Percentiles rank a stretch among this genome's conserved stretches.
phyloP scores from a whole-genome alignment of 441 rosid species.

The Erodium trifolium region DNA sequence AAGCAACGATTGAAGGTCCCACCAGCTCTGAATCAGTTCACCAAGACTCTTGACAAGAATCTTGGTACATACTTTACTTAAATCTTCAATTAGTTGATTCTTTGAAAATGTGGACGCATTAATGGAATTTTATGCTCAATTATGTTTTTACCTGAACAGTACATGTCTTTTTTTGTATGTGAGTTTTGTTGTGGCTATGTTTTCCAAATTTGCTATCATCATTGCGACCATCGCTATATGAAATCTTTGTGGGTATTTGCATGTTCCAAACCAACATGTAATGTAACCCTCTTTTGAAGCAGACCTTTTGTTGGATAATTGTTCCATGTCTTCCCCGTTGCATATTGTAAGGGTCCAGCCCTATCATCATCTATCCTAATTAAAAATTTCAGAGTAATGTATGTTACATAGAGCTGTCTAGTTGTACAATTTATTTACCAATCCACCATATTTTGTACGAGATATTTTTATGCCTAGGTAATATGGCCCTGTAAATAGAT shows the following conservation, averaged over 20 bases:
- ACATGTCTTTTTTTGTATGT: not conserved
- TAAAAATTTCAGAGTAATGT: no score
- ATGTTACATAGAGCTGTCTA: not conserved
- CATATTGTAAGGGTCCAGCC: not conserved
- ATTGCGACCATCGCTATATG: not conserved
- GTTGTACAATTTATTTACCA: not conserved
- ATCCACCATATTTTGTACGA: not conserved
- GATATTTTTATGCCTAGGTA: not conserved
- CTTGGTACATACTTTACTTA: slow-evolving; percentile 37
- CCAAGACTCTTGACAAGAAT: slow-evolving; percentile 88
- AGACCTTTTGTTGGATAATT: not conserved
- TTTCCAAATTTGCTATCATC: not conserved
- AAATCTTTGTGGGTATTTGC: no score
- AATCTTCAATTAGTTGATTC: no score
- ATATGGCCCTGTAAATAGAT: not conserved
- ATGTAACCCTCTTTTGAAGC: not conserved
- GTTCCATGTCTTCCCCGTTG: not conserved
- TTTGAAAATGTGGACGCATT: not conserved
- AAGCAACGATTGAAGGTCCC: slow-evolving; percentile 90
- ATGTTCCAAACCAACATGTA: not conserved
- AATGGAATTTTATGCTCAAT: not conserved
- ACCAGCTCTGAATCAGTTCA: slow-evolving; percentile 78
- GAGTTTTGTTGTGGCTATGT: not conserved
- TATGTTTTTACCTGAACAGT: not conserved
- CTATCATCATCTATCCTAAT: no score